These are phyloP conservation scores for Hippophae rhamnoides DNA, from an alignment of 306 rosid genomes.

Conservation along the genomic window DNA sequence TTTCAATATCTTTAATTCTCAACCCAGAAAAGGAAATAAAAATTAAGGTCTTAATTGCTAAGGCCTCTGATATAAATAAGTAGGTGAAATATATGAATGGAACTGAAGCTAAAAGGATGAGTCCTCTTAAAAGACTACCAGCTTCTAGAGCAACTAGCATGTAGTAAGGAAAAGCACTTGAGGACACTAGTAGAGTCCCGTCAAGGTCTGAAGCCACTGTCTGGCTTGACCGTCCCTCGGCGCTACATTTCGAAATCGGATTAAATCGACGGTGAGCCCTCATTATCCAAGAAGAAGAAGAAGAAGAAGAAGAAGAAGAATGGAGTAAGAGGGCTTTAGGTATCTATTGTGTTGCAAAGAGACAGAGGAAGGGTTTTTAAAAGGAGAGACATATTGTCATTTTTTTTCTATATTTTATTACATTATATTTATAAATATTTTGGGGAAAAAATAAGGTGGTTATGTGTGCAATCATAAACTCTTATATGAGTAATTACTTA, in stretches of 20 bases:
- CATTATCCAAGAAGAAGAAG: constrained; percentile 23
- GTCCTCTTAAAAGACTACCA: constrained; percentile 59
- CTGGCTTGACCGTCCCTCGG: constrained; percentile 52
- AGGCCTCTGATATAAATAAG: constrained; percentile 49
- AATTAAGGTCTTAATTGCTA: constrained; percentile 48
- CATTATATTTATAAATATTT: too few species aligned
- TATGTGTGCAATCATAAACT: too few species aligned
- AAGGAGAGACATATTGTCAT: constrained; percentile 23
- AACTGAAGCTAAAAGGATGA: constrained; percentile 39
- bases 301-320: neutral
- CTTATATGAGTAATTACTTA: too few species aligned
- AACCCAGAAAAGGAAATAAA: constrained; percentile 57
- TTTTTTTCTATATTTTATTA: neutral
- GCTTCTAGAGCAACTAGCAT: constrained; percentile 89
- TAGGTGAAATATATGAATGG: constrained; percentile 63
- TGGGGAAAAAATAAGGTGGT: too few species aligned
- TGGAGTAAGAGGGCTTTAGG: neutral
- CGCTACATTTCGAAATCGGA: constrained; percentile 53
- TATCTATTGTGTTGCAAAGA: constrained; percentile 11
- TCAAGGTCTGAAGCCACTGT: constrained; percentile 76
- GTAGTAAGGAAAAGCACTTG: constrained; percentile 75
- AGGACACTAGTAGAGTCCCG: constrained; percentile 65
- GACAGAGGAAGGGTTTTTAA: constrained; percentile 32
- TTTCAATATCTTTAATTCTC: constrained; percentile 51
- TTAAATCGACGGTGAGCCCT: constrained; percentile 44